Percentiles rank a stretch among this genome's conserved stretches.
phyloP scores from a whole-genome alignment of 1,284 basidiomycete species.

The Irpex sp. region DNA sequence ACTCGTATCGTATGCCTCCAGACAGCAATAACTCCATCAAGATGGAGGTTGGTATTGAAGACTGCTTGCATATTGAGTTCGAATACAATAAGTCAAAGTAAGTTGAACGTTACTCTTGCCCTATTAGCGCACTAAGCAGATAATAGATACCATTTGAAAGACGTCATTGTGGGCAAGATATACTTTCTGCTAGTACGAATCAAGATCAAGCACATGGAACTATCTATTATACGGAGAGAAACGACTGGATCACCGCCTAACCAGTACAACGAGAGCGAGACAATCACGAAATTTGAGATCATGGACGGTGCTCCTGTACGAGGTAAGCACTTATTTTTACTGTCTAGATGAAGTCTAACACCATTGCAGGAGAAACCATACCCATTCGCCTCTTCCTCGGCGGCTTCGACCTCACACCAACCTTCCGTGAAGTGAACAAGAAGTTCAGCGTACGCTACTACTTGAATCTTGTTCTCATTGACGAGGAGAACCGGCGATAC shows the following conservation, averaged over 20 bases:
- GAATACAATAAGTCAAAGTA: constrained; percentile 99
- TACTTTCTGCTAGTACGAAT: constrained; percentile 98
- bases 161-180: constrained; percentile 99
- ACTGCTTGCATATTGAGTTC: constrained; percentile 98
- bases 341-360: no score
- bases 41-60: constrained; percentile 99
- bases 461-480: constrained; percentile 93
- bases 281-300: constrained; percentile 99
- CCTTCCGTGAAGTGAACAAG: constrained; percentile 99
- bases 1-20: constrained; percentile 97
- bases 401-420: constrained; percentile 97
- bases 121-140: not conserved
- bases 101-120: constrained; percentile 24
- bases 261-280: constrained; percentile 98
- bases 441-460: constrained; percentile 98
- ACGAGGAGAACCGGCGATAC: constrained; percentile 95
- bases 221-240: constrained; percentile 96
- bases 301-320: constrained; percentile 97
- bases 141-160: constrained; percentile 94
- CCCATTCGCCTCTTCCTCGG: constrained; percentile 97
- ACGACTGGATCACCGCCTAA: constrained; percentile 96
- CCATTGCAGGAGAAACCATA: constrained; percentile 83
- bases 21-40: constrained; percentile 98
- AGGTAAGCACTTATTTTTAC: constrained; percentile 42
- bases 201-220: constrained; percentile 99